Conservation (phyloP, 2,329 filamentous ascomycete genomes). For the Fusarium sp. region DNA sequence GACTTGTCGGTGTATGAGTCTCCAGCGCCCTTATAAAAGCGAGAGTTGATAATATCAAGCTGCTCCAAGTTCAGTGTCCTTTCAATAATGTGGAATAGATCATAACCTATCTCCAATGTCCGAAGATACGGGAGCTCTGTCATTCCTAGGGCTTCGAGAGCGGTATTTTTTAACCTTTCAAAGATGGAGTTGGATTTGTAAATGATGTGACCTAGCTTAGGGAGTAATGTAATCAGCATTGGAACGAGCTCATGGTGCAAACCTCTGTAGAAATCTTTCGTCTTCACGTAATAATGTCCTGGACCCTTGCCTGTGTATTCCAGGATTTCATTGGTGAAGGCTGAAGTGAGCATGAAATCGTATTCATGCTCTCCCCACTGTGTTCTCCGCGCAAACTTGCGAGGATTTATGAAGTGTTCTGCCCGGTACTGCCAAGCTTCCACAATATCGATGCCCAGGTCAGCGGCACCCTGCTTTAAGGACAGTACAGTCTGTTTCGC, state of each 20-base stretch:
- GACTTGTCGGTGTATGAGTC: fast-evolving
- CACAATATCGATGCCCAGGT: fast-evolving
- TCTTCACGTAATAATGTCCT: background rate
- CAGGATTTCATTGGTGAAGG: background rate
- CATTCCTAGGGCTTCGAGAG: background rate
- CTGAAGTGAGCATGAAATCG: fast-evolving
- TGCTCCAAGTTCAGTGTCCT: background rate
- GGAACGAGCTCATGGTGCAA: background rate
- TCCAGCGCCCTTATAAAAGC: fast-evolving
- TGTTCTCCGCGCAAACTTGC: no score
- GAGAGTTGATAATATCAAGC: background rate
- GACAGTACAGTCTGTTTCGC: fast-evolving
- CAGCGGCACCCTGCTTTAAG: background rate
- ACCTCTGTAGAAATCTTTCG: fast-evolving
- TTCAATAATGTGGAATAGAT: fast-evolving
- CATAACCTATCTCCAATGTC: fast-evolving
- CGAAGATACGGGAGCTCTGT: background rate
- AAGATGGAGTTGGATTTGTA: fast-evolving
- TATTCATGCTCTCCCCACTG: fast-evolving
- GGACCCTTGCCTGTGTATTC: no score
- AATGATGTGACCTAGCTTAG: background rate
- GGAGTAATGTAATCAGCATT: background rate
- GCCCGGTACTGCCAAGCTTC: background rate
- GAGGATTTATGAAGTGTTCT: background rate
- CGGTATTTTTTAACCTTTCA: fast-evolving